Conservation (phyloP, 495 filamentous ascomycete species). For the Penicillium cinerascens region DNA sequence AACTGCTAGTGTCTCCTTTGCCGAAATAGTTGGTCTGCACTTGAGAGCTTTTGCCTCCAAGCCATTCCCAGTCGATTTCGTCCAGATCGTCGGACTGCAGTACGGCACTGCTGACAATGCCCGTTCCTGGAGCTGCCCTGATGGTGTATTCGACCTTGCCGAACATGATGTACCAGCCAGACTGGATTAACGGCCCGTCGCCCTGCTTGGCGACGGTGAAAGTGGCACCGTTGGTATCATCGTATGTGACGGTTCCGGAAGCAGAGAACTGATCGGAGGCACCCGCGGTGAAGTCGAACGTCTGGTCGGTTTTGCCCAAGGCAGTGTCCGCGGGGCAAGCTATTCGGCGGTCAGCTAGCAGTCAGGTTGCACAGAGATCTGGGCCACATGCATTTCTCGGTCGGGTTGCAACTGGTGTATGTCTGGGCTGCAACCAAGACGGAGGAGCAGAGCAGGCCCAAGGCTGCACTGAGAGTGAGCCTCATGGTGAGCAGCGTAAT, state of each 20-base stretch:
- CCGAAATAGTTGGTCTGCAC: constrained; percentile 86
- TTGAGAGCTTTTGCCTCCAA: constrained; percentile 58
- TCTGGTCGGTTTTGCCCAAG: constrained; percentile 67
- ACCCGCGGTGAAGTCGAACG: constrained; percentile 76
- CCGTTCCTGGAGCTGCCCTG: constrained; percentile 58
- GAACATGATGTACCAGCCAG: constrained; percentile 74
- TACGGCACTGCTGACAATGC: constrained; percentile 74
- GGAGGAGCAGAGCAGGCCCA: constrained; percentile 27
- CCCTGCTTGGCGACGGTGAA: constrained; percentile 83
- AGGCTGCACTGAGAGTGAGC: constrained; percentile 22
- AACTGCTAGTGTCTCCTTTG: constrained; percentile 67
- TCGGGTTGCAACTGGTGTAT: constrained; percentile 70
- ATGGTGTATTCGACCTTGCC: constrained; percentile 56
- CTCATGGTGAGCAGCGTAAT: constrained; percentile 26
- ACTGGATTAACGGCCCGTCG: constrained; percentile 78
- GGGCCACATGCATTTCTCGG: constrained; percentile 55
- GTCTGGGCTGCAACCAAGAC: constrained; percentile 64
- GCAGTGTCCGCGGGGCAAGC: constrained; percentile 77
- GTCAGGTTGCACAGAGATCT: neutral
- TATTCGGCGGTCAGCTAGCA: constrained; percentile 23
- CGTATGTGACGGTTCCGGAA: constrained; percentile 64
- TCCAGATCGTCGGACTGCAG: constrained; percentile 81
- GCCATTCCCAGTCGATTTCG: constrained; percentile 89
- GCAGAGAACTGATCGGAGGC: constrained; percentile 64
- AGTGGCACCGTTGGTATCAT: constrained; percentile 62